Evolutionary conservation across 2,329 filamentous ascomycete species (phyloP).

Genomic region (Claviceps cyperi): DNA sequence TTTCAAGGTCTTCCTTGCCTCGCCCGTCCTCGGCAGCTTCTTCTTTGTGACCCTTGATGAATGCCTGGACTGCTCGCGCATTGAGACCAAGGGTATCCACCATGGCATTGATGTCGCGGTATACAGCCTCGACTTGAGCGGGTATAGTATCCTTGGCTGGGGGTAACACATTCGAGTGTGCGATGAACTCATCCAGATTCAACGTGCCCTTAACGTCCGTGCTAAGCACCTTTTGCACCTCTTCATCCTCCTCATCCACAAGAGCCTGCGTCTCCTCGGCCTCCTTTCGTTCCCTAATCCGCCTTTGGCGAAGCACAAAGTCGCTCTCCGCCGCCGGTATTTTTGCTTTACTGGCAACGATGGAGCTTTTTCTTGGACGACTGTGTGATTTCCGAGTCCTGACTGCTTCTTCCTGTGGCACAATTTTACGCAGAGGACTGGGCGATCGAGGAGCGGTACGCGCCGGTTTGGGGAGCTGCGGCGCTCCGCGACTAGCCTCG

Average conservation of each 20-base stretch:
- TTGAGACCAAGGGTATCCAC: slow-evolving; percentile 86
- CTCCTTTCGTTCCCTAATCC: slow-evolving; percentile 38
- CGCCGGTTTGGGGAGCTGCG: slow-evolving; percentile 39
- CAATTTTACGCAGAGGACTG: slow-evolving; percentile 49
- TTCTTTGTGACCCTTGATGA: slow-evolving; percentile 53
- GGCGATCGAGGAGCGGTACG: slow-evolving; percentile 54
- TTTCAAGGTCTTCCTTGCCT: slow-evolving; percentile 53
- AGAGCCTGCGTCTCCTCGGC: slow-evolving; percentile 43
- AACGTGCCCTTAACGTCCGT: slow-evolving; percentile 47
- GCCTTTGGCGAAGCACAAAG: slow-evolving; percentile 35
- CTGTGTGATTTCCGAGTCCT: slow-evolving; percentile 24
- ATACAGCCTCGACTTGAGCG: slow-evolving; percentile 51
- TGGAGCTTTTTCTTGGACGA: slow-evolving; percentile 23
- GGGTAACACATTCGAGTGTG: slow-evolving; percentile 38
- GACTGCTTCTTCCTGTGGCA: slow-evolving; percentile 37
- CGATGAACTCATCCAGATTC: slow-evolving; percentile 53
- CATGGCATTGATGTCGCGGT: slow-evolving; percentile 83
- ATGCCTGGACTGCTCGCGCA: slow-evolving; percentile 47
- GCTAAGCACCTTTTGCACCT: slow-evolving; percentile 46
- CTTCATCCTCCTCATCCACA: slow-evolving; percentile 55
- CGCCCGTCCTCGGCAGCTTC: slow-evolving; percentile 38
- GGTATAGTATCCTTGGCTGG: slow-evolving; percentile 43
- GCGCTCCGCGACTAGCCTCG: slow-evolving; percentile 34
- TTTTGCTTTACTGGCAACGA: slow-evolving; percentile 23
- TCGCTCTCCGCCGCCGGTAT: slow-evolving; percentile 26